A percentile compares a stretch with the other conserved stretches of the same genome.
Conservation (phyloP, 768 basidiomycete species). For the Aureoboletus auriporus region DNA sequence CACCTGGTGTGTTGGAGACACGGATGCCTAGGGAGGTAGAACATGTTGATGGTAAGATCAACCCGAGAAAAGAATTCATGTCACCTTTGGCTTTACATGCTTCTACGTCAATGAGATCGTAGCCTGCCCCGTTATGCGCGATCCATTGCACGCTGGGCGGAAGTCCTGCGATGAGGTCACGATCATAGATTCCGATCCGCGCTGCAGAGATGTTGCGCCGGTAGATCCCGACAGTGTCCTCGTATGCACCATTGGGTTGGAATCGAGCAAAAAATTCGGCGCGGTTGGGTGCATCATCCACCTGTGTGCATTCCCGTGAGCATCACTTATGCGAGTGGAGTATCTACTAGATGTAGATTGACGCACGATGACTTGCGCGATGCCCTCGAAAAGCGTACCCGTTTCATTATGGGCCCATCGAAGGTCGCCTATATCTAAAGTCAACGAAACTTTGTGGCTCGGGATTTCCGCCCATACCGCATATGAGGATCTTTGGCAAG, state of each 20-base stretch:
- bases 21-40: constrained; percentile 47
- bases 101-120: constrained; percentile 75
- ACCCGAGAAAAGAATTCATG: constrained; percentile 21
- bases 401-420: constrained; percentile 78
- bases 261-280: constrained; percentile 44
- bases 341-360: neutral
- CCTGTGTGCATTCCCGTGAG: constrained; percentile 1
- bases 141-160: constrained; percentile 73
- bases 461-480: constrained; percentile 15
- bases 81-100: constrained; percentile 71
- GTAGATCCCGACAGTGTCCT: constrained; percentile 47
- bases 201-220: constrained; percentile 41
- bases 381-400: constrained; percentile 52
- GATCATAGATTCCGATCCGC: constrained; percentile 47
- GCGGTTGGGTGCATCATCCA: constrained; percentile 41
- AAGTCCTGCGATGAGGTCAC: constrained; percentile 52
- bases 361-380: constrained; percentile 76
- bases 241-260: constrained; percentile 43
- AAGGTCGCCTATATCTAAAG: constrained; percentile 45
- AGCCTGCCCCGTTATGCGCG: constrained; percentile 85
- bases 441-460: too few species aligned
- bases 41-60: neutral
- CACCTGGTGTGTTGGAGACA: constrained; percentile 86
- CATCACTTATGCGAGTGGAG: too few species aligned
- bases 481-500: constrained; percentile 26